Evolutionary conservation across 768 basidiomycete genomes (phyloP).

Genomic region (Boletus insuetus): DNA sequence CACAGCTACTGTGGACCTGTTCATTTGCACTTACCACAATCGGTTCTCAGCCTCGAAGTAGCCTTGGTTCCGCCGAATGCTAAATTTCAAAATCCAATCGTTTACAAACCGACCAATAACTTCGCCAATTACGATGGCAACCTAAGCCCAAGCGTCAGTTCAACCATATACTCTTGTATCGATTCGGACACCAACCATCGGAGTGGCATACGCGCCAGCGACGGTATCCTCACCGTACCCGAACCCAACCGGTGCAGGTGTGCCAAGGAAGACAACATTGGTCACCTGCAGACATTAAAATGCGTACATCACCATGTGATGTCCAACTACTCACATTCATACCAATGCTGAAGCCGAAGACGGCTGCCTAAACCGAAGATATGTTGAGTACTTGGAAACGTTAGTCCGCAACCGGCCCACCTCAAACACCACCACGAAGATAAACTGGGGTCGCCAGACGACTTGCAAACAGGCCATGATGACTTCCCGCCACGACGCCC

Average conservation of each 20-base stretch:
- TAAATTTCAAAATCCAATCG: slow-evolving; percentile 45
- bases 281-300: slow-evolving; percentile 39
- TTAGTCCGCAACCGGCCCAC: slow-evolving; percentile 13
- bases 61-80: slow-evolving; percentile 45
- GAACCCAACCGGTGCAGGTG: slow-evolving; percentile 45
- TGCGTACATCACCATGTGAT: neutral
- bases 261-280: slow-evolving; percentile 52
- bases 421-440: slow-evolving; percentile 39
- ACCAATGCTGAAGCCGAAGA: slow-evolving; percentile 51
- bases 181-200: slow-evolving; percentile 33
- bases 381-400: neutral
- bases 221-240: slow-evolving; percentile 41
- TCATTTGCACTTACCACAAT: slow-evolving; percentile 32
- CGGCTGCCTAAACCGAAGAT: slow-evolving; percentile 28
- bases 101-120: slow-evolving; percentile 49
- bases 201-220: slow-evolving; percentile 45
- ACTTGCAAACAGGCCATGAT: slow-evolving; percentile 36
- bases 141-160: slow-evolving; percentile 21
- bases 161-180: neutral
- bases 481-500: slow-evolving; percentile 39
- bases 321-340: slow-evolving; percentile 34
- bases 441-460: slow-evolving; percentile 49
- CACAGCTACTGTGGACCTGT: too few species aligned
- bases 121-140: slow-evolving; percentile 52
- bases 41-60: slow-evolving; percentile 54